A percentile compares a stretch with the other conserved stretches of the same genome.
Evolutionary conservation across 2,329 filamentous ascomycete species (phyloP).

Genomic region (Hymenoscyphus albidus): DNA sequence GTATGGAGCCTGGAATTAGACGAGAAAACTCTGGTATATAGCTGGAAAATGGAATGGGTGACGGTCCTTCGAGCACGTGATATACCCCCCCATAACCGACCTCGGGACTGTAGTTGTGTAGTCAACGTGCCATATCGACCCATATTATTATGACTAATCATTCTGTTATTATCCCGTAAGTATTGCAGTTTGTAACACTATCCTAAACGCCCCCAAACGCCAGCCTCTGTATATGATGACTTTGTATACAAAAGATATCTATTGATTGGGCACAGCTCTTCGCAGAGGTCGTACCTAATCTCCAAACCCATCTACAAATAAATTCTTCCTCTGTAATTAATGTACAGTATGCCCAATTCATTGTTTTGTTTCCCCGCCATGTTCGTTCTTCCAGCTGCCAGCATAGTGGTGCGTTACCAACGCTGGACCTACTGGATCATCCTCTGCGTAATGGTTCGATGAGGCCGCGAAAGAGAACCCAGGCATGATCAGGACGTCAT

Average conservation of each 20-base stretch:
- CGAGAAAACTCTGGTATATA: no score
- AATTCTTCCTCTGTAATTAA: not conserved
- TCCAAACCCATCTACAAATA: not conserved
- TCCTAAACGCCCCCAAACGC: not conserved
- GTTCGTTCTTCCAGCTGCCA: constrained; percentile 18
- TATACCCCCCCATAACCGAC: no score
- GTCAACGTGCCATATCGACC: no score
- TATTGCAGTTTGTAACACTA: no score
- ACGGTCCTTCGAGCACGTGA: no score
- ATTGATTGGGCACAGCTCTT: no score
- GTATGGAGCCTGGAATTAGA: not conserved
- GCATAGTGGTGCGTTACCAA: constrained; percentile 19
- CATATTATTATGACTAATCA: no score
- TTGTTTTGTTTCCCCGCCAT: constrained; percentile 7
- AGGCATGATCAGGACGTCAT: constrained; percentile 27
- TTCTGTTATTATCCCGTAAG: no score
- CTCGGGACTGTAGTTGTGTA: no score
- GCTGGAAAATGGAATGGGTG: no score
- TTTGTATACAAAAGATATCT: not conserved
- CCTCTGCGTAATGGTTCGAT: constrained; percentile 9
- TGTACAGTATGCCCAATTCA: not conserved
- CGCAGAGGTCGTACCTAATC: no score
- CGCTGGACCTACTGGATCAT: constrained; percentile 3
- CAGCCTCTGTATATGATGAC: not conserved
- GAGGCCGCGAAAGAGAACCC: constrained; percentile 15